Evolutionary conservation across 2,329 filamentous ascomycete species (phyloP), one percentile per base, ranked within the genome.

Genomic region (Cladobotryum protrusum): DNA sequence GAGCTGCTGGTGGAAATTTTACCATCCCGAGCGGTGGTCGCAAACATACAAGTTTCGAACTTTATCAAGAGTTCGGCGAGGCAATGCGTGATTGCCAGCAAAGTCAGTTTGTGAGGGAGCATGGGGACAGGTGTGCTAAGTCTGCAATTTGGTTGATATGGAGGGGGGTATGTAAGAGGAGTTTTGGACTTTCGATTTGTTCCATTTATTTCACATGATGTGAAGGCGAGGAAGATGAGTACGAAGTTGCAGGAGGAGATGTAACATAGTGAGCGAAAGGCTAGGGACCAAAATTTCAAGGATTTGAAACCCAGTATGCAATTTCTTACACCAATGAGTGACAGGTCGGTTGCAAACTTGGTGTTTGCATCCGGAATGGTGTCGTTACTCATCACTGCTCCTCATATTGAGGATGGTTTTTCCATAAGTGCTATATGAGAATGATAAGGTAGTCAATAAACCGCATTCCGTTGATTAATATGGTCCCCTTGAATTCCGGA

Each of bases 51-150:
- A 89, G 59, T 97, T 96, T 63, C n/a, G n/a, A 79, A 86, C 48
- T 79, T 96, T 47, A 77, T 99, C 63, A 90, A 88, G 66, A 86
- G 87, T 56, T 91, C 92, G 0, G 83, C 42, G 85, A 92, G 56
- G 92, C 93, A n/a, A 97, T 99, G 92, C 83, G 85, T 42, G n/a
- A 81, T 90, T 35, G 89, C 91, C 4, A 91, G 81, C 61, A 99
- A 97, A 69, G 91, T 97, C 51, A 96, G 90, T 63, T 78, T 99
- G 54, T 78, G 93, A 14, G 86, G 89, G 0, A 93, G 99, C n/a
- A n/a, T n/a, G n/a, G 67, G 77, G 80, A 2, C 89, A 96, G 64
- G 92, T 0, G 92, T 99, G 29, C 68, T 99, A 56, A 96, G 89
- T 67, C 71, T 97, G 65, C 93, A 99, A 63, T 96, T 97, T 99